These are phyloP conservation scores for Globisporangium paddicum DNA, from an alignment of 352 stramenopile species.

Conservation along the genomic window DNA sequence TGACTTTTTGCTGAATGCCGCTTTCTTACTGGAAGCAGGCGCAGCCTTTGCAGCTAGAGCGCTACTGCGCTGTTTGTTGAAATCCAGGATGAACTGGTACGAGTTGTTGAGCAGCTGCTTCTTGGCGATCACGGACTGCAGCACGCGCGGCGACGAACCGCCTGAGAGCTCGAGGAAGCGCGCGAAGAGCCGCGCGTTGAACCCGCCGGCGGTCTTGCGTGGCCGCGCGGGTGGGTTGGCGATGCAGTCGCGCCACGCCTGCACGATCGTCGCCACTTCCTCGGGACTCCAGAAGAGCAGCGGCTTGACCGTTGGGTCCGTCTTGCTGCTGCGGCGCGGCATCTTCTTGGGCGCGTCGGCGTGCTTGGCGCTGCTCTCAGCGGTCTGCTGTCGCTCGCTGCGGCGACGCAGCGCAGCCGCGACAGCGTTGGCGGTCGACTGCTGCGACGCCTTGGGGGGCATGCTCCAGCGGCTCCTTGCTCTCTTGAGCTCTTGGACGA, in stretches of 20 bases:
- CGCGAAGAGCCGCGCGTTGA: constrained; percentile 9
- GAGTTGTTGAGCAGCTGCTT: constrained; percentile 15
- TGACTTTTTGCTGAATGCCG: background rate
- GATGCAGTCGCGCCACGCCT: constrained; percentile 8
- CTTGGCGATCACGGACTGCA: constrained; percentile 9
- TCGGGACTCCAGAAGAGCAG: constrained; percentile 12
- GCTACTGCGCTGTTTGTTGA: background rate
- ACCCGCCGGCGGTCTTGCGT: constrained; percentile 2
- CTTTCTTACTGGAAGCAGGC: background rate
- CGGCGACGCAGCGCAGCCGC: background rate
- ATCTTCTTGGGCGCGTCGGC: background rate
- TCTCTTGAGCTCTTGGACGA: too few relatives aligned
- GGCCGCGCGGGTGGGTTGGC: background rate
- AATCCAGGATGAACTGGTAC: constrained; percentile 11
- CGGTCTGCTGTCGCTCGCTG: constrained; percentile 7
- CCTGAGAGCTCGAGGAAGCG: constrained; percentile 8
- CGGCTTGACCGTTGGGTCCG: constrained; percentile 12
- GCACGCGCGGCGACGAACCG: constrained; percentile 2
- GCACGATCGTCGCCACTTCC: constrained; percentile 9
- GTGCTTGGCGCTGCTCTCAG: background rate
- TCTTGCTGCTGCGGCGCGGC: constrained; percentile 12
- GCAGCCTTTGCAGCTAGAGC: background rate
- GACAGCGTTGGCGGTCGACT: background rate
- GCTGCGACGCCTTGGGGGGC: background rate
- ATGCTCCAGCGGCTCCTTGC: background rate